These are phyloP conservation scores for Aspergillus phoenicis DNA, from an alignment of 2,329 filamentous ascomycete genomes.

Conservation along the genomic window DNA sequence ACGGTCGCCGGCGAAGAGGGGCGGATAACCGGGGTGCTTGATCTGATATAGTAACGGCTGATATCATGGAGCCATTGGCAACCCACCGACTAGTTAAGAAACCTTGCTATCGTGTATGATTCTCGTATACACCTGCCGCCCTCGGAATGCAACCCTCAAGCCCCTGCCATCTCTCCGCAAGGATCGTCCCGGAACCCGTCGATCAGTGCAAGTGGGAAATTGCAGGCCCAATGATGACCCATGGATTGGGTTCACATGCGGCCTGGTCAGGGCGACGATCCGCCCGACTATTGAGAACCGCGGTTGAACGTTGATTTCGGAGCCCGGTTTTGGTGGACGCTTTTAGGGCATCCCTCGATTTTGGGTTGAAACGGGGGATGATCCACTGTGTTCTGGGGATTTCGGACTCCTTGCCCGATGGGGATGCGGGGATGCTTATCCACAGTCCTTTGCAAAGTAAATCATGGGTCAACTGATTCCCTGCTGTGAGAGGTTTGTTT, in stretches of 20 bases:
- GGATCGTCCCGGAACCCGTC: constrained; percentile 12
- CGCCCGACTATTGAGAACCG: constrained; percentile 21
- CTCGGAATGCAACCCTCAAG: not conserved
- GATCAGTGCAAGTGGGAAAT: constrained; percentile 11
- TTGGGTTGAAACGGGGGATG: constrained; percentile 6
- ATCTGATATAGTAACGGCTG: not conserved
- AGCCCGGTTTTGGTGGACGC: not conserved
- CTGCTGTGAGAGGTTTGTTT: too few relatives aligned
- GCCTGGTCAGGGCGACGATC: constrained; percentile 18
- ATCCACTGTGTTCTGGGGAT: constrained; percentile 3
- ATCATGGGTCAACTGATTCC: not conserved
- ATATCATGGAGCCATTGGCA: not conserved
- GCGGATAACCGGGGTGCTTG: not conserved
- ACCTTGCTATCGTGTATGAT: not conserved
- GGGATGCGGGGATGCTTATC: constrained; percentile 1
- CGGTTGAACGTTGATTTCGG: constrained; percentile 14
- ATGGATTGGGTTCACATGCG: constrained; percentile 17
- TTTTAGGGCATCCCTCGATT: constrained; percentile 9
- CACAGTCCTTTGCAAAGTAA: not conserved
- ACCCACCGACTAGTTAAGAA: too few relatives aligned
- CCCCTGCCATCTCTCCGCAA: constrained; percentile 12
- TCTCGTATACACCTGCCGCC: not conserved
- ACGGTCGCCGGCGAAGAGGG: not conserved
- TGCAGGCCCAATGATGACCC: constrained; percentile 11
- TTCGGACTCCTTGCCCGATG: not conserved